These are phyloP conservation scores for Arctium lappa DNA, from an alignment of 129 eudicot genomes.

Conservation along the genomic window DNA sequence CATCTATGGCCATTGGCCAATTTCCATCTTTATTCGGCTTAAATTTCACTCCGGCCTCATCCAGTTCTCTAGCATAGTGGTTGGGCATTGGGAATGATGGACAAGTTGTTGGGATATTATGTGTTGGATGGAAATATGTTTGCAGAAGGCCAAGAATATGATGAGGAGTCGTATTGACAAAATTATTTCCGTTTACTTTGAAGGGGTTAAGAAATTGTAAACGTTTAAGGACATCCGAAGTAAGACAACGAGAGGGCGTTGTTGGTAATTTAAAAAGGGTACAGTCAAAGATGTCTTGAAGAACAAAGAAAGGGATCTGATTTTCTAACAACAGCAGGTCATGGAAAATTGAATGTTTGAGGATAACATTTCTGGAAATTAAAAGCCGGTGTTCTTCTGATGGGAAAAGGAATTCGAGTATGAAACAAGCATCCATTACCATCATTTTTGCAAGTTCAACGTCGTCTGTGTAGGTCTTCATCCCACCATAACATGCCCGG, in stretches of 20 bases:
- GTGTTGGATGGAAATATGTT: not conserved
- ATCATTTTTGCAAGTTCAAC: constrained; percentile 5
- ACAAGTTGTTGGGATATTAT: not conserved
- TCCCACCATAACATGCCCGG: not conserved
- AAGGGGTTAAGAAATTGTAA: not conserved
- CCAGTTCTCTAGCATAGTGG: not conserved
- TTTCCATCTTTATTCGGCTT: not conserved
- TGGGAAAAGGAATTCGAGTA: not conserved
- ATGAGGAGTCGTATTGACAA: not conserved
- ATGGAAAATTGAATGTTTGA: not conserved
- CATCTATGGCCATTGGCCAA: not conserved
- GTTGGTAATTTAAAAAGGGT: not conserved
- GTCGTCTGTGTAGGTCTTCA: not conserved
- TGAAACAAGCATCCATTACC: constrained; percentile 10
- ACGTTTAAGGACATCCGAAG: not conserved
- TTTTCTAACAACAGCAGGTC: not conserved
- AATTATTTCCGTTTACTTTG: not conserved
- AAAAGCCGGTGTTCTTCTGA: not conserved
- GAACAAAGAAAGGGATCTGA: not conserved
- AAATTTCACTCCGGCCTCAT: not conserved
- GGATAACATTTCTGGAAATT: not conserved
- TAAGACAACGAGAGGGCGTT: not conserved
- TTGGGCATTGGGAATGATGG: not conserved
- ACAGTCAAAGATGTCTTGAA: not conserved
- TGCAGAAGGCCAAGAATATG: not conserved